phyloP scores from a whole-genome alignment of 1,284 basidiomycete genomes.

The Takashimella tepidaria region DNA sequence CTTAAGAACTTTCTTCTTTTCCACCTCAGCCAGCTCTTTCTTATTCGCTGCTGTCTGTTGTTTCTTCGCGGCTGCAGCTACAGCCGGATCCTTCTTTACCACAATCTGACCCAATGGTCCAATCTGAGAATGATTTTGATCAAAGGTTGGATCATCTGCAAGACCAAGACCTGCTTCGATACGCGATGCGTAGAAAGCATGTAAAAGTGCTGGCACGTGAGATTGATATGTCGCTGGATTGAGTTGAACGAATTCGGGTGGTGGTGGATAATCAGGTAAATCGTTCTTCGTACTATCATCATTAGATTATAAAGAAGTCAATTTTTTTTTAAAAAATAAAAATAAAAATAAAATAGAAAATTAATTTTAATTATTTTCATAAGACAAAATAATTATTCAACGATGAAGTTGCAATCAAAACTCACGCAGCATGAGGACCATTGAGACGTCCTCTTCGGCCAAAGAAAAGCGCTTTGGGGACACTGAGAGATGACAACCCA shows the following conservation, averaged over 20 bases:
- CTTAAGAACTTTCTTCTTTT: conserved; percentile 30
- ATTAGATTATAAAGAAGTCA: no score
- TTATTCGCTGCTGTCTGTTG: background rate
- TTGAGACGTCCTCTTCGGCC: conserved; percentile 53
- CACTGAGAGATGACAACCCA: conserved; percentile 68
- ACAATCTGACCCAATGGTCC: conserved; percentile 44
- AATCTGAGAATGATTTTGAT: conserved; percentile 34
- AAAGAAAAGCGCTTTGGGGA: conserved; percentile 74
- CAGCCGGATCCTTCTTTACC: conserved; percentile 19
- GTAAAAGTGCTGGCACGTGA: conserved; percentile 76
- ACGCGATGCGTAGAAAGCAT: conserved; percentile 64
- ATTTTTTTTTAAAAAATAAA: no score
- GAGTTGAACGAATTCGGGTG: conserved; percentile 71
- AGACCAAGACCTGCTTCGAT: conserved; percentile 46
- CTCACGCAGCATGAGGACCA: conserved; percentile 17
- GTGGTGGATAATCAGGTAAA: conserved; percentile 72
- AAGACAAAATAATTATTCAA: no score
- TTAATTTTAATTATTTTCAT: no score
- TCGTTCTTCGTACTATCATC: conserved; percentile 56
- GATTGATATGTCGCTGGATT: conserved; percentile 60
- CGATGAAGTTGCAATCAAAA: no score
- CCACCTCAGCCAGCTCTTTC: conserved; percentile 9
- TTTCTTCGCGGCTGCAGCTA: conserved; percentile 9
- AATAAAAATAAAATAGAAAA: no score
- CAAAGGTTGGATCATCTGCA: conserved; percentile 37